Conservation (phyloP, 2,329 filamentous ascomycete species). For the Colletotrichum magnum region DNA sequence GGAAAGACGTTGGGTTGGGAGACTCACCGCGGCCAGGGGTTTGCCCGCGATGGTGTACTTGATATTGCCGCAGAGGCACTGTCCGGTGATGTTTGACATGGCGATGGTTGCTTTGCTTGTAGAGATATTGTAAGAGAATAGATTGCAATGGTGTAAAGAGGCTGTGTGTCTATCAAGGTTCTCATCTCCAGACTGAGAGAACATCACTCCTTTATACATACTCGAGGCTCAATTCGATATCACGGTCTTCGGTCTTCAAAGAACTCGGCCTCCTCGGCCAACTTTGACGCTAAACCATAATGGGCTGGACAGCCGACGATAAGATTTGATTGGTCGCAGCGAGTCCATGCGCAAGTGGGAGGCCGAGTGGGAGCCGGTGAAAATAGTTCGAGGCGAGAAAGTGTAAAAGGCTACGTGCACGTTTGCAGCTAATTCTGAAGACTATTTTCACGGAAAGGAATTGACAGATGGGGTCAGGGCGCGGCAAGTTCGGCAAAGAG, state of each 20-base stretch:
- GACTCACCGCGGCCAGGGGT: slow-evolving; percentile 18
- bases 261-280: neutral
- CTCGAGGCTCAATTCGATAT: neutral
- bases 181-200: neutral
- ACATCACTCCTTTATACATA: neutral
- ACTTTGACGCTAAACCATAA: neutral
- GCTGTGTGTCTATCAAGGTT: neutral
- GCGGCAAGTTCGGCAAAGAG: too few relatives aligned
- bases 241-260: neutral
- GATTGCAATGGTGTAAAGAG: neutral
- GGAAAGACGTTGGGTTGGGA: too few relatives aligned
- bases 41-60: slow-evolving; percentile 14
- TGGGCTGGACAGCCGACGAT: neutral
- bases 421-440: too few relatives aligned
- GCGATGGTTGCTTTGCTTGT: neutral
- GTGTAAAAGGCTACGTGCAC: neutral
- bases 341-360: neutral
- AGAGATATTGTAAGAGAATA: neutral
- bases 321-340: neutral
- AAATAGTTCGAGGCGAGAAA: neutral
- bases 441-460: too few relatives aligned
- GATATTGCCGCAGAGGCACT: slow-evolving; percentile 25
- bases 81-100: slow-evolving; percentile 3
- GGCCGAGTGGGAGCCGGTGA: neutral
- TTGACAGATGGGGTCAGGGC: too few relatives aligned